Conservation (phyloP, 176 grass and related monocot species). For the sorghum (Sorghum bicolor) region Sorghum_bicolor_NCBIv3 NC_012872.2:65773001-65773500, state of each 20-base stretch:
- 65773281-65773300: neutral
- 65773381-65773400: neutral
- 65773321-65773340: neutral
- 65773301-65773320: neutral
- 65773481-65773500: conserved; percentile 36
- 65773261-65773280: neutral
- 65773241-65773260: neutral
- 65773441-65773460: conserved; percentile 42
- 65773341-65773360: neutral
- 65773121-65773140: neutral
- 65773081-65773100: neutral
- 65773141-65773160: neutral
- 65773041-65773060: neutral
- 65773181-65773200: neutral
- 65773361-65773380: neutral
- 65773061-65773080: neutral
- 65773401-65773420: neutral
- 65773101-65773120: no score
- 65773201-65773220: neutral
- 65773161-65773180: neutral
- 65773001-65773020: neutral
- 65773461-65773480: conserved; percentile 27
- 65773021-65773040: neutral
- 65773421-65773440: conserved; percentile 19
- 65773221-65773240: neutral